Percentiles rank a stretch among this genome's conserved stretches.
These are phyloP conservation scores for Xanthoconium stramineum DNA, from an alignment of 768 basidiomycete species.

Conservation along the genomic window DNA sequence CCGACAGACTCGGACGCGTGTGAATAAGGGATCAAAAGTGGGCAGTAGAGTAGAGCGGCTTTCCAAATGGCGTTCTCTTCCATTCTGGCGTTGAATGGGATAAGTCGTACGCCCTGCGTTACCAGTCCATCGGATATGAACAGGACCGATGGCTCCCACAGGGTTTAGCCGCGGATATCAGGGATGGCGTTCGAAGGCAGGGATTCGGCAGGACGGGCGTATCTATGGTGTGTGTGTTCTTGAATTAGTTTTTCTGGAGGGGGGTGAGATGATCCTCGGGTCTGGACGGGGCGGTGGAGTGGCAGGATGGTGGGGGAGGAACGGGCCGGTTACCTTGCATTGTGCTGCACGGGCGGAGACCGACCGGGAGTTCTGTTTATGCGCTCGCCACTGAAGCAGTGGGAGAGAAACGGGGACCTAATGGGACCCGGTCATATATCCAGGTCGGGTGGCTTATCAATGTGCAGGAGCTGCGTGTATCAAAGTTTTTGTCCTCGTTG, in stretches of 20 bases:
- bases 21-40: not conserved
- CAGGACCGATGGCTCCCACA: not conserved
- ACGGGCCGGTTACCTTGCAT: too few relatives aligned
- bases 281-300: not conserved
- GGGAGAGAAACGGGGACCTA: not conserved
- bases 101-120: not conserved
- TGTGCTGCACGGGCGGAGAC: not conserved
- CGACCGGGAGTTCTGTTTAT: not conserved
- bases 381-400: slow-evolving; percentile 5
- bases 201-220: too few relatives aligned
- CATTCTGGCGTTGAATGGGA: not conserved
- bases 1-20: not conserved
- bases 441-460: slow-evolving; percentile 3
- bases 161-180: not conserved
- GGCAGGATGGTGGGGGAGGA: not conserved
- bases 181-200: too few relatives aligned
- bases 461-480: not conserved
- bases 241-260: not conserved
- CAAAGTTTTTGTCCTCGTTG: not conserved
- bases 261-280: not conserved
- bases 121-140: not conserved
- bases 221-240: not conserved
- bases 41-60: not conserved
- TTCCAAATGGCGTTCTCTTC: not conserved
- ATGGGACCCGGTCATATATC: too few relatives aligned